Evolutionary conservation across 352 stramenopile genomes (phyloP), one percentile per base, ranked within the genome.

Genomic region (Globisporangium nagaii): DNA sequence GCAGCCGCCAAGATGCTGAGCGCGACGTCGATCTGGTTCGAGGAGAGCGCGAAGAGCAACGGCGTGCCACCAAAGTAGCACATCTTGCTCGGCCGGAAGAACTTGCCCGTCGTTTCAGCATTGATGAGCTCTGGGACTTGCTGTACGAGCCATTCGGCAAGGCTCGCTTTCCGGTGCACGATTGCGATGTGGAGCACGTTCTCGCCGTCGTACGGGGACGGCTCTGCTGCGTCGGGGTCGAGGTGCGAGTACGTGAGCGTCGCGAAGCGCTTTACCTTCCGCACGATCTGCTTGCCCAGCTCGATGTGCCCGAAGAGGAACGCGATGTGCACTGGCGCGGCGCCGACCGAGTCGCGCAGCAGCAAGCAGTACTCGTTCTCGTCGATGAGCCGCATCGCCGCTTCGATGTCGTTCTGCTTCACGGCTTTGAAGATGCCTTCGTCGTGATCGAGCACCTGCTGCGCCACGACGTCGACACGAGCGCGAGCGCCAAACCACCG

Each of bases 101-200:
- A 85, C 34, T 67, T 63, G 24, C 77, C 74, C 0, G 73, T 76
- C 1, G 70, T 67, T 46, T 85, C 74, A 0, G 71, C 72, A 8
- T 67, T 39, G 20, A 84, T 45, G 12, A 89, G 44, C 32, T 74
- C 62, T 0, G 70, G 78, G 2, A 63, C 60, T 13, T 75, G 25
- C 0, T 55, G 35, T 9, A 86, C 49, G 0, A 86, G 60, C 70
- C 73, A 85, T 6, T 56, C 46, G 17, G 70, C 68, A 0, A 86
- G 62, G 5, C 57, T 53, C 4, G 52, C 42, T 27, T 76, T 51
- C 15, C 75, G 67, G 25, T 83, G 74, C 9, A 89, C 68, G 49
- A 89, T 86, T 13, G 73, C 73, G 31, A 86, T 80, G 56, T 89
- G 79, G 17, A 86, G 65, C 22, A 85, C 64, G 50, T 84, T 86